A percentile compares a stretch with the other conserved stretches of the same genome.
phyloP scores from a whole-genome alignment of 106 monocot species.

The Agapanthus africanus region DNA sequence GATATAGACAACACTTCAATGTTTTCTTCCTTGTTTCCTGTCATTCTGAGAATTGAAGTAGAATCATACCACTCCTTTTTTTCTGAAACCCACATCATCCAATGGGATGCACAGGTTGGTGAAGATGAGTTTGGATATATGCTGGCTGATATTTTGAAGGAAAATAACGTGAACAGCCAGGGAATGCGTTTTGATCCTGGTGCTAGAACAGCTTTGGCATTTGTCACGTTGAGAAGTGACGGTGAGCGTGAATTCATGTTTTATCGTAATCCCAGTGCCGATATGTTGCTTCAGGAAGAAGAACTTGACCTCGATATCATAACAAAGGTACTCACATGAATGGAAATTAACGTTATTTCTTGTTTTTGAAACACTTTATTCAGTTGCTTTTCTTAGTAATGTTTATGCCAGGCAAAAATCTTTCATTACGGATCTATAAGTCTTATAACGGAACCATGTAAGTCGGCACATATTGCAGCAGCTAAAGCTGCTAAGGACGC shows the following conservation, averaged over 20 bases:
- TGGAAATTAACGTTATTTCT: too few species aligned
- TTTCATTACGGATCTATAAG: slow-evolving; percentile 98
- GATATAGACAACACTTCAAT: not conserved
- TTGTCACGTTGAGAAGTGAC: slow-evolving; percentile 83
- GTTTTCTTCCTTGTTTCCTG: not conserved
- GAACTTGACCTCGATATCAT: slow-evolving; percentile 92
- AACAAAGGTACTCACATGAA: slow-evolving; percentile 46
- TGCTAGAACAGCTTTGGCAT: slow-evolving; percentile 94
- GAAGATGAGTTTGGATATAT: slow-evolving; percentile 98
- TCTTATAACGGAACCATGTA: slow-evolving; percentile 96
- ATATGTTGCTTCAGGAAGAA: slow-evolving; percentile 90
- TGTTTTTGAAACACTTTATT: not conserved
- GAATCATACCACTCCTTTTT: not conserved
- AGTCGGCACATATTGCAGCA: slow-evolving; percentile 85
- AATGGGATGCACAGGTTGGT: slow-evolving; percentile 55
- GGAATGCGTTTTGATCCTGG: slow-evolving; percentile 90
- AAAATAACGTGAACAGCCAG: slow-evolving; percentile 81
- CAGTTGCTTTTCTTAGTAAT: not conserved
- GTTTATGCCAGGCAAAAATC: slow-evolving; percentile 67
- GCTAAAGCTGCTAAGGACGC: slow-evolving; percentile 82
- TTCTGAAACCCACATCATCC: not conserved
- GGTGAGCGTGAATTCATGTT: slow-evolving; percentile 99
- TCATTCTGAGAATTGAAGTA: not conserved
- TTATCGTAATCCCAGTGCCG: slow-evolving; percentile 97
- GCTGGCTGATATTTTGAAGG: slow-evolving; percentile 80